A percentile compares a stretch with the other conserved stretches of the same genome.
phyloP scores from a whole-genome alignment of 2,329 filamentous ascomycete species.

The Aspergillus sp. region DNA sequence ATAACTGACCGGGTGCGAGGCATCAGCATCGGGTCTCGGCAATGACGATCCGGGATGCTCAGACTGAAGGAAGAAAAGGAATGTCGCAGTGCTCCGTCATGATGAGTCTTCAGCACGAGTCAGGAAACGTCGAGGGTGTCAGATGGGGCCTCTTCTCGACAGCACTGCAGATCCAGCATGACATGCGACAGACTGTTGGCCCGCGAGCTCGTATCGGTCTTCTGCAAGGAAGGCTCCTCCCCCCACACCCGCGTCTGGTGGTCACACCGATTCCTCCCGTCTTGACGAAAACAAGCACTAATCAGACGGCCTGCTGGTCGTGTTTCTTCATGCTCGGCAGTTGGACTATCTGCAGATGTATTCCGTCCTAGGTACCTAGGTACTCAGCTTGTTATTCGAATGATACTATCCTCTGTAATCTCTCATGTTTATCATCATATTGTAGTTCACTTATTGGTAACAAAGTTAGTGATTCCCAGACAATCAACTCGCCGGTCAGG shows the following conservation, averaged over 20 bases:
- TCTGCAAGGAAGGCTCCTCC: constrained; percentile 7
- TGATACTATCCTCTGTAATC: no score
- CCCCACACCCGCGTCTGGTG: constrained; percentile 4
- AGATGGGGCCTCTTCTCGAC: no score
- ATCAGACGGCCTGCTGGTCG: background rate
- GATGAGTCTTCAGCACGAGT: background rate
- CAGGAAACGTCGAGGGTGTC: no score
- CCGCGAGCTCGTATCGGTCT: constrained; percentile 1
- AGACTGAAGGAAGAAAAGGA: constrained; percentile 1
- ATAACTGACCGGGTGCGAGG: no score
- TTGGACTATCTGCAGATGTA: no score
- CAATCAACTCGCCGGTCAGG: no score
- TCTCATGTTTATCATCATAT: no score
- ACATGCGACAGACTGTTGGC: background rate
- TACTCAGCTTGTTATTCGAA: no score
- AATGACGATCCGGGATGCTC: constrained; percentile 7
- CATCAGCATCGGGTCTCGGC: constrained; percentile 11
- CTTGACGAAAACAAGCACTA: constrained; percentile 5
- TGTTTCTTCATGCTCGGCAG: background rate
- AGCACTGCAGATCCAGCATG: background rate
- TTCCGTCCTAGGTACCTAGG: no score
- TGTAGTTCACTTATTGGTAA: no score
- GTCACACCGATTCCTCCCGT: constrained; percentile 12
- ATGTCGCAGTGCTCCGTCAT: background rate
- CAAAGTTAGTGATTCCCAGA: no score